Conservation (phyloP, 1,284 basidiomycete genomes). For the Trametes versicolor region DNA sequence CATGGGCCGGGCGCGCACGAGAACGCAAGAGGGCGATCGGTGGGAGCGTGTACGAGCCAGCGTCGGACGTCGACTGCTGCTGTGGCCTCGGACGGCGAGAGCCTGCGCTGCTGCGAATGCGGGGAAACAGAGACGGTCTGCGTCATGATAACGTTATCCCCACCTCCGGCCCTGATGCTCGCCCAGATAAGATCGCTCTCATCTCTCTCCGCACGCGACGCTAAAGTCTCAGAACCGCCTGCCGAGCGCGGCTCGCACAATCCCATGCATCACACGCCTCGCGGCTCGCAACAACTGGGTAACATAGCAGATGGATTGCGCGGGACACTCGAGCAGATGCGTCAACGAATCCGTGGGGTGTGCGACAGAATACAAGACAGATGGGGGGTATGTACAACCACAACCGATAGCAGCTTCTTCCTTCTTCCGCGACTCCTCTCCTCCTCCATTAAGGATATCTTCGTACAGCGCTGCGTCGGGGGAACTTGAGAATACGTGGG, state of each 20-base stretch:
- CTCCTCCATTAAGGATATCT: constrained; percentile 33
- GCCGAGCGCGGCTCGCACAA: constrained; percentile 14
- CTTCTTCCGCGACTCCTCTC: constrained; percentile 17
- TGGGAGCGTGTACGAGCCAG: constrained; percentile 1
- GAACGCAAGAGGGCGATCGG: constrained; percentile 18
- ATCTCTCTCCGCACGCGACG: constrained; percentile 17
- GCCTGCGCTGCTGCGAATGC: constrained; percentile 17
- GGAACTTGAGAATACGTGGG: constrained; percentile 26
- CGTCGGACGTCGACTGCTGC: background rate
- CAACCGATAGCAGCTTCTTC: constrained; percentile 28
- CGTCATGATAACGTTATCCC: constrained; percentile 35
- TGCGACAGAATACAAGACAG: constrained; percentile 33
- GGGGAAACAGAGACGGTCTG: constrained; percentile 31
- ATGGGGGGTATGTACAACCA: constrained; percentile 35
- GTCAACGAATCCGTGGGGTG: constrained; percentile 21
- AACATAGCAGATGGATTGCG: constrained; percentile 28
- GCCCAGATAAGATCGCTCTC: constrained; percentile 30
- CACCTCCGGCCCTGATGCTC: constrained; percentile 27
- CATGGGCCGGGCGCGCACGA: constrained; percentile 1
- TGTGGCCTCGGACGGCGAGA: background rate
- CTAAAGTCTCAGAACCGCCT: constrained; percentile 9
- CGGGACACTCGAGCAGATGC: constrained; percentile 25
- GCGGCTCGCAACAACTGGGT: background rate
- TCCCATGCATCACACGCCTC: constrained; percentile 9
- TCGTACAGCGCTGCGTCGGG: constrained; percentile 37